Conservation (phyloP, 208 protist species). For the Leptomonas pyrrhocoris region DNA sequence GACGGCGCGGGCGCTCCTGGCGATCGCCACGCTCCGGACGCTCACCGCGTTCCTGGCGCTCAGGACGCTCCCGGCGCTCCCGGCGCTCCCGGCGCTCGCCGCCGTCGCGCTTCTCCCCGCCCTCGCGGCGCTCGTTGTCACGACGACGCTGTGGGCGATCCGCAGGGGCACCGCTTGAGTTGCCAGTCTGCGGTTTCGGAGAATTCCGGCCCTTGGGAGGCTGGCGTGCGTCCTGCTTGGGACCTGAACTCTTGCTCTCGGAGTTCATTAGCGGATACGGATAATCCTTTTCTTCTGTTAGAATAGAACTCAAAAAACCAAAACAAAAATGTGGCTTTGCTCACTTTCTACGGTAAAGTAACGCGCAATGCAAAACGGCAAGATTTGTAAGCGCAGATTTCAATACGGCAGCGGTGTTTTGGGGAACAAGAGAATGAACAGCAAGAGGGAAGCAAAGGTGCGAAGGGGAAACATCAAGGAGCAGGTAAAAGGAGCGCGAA, state of each 20-base stretch:
- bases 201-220: conserved; percentile 13
- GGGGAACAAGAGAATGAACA: too few species aligned
- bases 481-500: too few species aligned
- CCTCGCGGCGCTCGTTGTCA: conserved; percentile 9
- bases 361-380: too few species aligned
- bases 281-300: neutral
- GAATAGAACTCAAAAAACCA: neutral
- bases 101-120: conserved; percentile 14
- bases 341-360: conserved; percentile 14
- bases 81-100: neutral
- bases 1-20: conserved; percentile 13
- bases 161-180: conserved; percentile 25
- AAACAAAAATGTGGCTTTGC: conserved; percentile 15
- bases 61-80: conserved; percentile 6
- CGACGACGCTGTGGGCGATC: conserved; percentile 25
- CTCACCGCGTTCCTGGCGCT: conserved; percentile 6
- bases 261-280: conserved; percentile 15
- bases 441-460: too few species aligned
- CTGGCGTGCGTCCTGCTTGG: conserved; percentile 16
- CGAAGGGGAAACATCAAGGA: too few species aligned
- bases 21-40: conserved; percentile 7
- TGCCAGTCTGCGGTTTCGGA: neutral
- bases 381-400: too few species aligned
- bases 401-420: too few species aligned
- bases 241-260: conserved; percentile 22